A percentile compares a stretch with the other conserved stretches of the same genome.
These are phyloP conservation scores for Neurospora tetrasperma DNA, from an alignment of 495 filamentous ascomycete genomes.

Conservation along the genomic window DNA sequence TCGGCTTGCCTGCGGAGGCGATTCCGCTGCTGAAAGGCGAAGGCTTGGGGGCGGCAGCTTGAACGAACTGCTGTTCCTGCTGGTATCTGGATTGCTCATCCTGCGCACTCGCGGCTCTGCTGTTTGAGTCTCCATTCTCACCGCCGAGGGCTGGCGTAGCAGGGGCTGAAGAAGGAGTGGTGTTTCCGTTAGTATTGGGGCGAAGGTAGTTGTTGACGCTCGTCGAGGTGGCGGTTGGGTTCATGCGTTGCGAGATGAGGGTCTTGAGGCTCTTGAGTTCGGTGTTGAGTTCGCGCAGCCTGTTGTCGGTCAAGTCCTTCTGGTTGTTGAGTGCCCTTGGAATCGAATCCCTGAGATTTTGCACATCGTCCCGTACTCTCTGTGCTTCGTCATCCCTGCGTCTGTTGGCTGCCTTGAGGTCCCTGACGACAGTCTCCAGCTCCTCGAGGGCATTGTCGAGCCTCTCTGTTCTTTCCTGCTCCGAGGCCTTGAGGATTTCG, in stretches of 20 bases:
- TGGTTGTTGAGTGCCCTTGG: conserved; percentile 81
- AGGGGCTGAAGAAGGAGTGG: conserved; percentile 15
- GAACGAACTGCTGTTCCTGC: conserved; percentile 12
- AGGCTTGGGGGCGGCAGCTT: conserved; percentile 17
- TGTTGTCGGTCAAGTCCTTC: conserved; percentile 68
- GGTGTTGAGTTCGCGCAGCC: conserved; percentile 71
- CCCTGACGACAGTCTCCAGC: conserved; percentile 69
- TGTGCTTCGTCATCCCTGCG: conserved; percentile 78
- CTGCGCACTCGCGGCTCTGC: conserved; percentile 21
- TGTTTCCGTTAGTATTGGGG: conserved; percentile 24
- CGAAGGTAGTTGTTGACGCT: conserved; percentile 27
- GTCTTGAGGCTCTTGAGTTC: conserved; percentile 91
- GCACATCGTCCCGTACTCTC: conserved; percentile 76
- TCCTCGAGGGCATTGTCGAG: conserved; percentile 75
- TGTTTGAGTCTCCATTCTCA: conserved; percentile 10
- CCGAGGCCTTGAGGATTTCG: conserved; percentile 69
- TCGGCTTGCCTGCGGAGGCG: conserved; percentile 37
- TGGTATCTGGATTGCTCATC: conserved; percentile 30
- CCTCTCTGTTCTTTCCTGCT: conserved; percentile 73
- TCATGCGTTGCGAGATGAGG: conserved; percentile 71
- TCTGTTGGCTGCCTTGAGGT: conserved; percentile 67
- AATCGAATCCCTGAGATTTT: conserved; percentile 68
- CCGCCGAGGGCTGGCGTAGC: conserved; percentile 22
- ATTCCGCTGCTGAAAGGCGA: conserved; percentile 30
- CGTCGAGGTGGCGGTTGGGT: conserved; percentile 32